Evolutionary conservation across 1,284 basidiomycete species (phyloP), one percentile per base, ranked within the genome.

Genomic region (Fomitopsis palustris): DNA sequence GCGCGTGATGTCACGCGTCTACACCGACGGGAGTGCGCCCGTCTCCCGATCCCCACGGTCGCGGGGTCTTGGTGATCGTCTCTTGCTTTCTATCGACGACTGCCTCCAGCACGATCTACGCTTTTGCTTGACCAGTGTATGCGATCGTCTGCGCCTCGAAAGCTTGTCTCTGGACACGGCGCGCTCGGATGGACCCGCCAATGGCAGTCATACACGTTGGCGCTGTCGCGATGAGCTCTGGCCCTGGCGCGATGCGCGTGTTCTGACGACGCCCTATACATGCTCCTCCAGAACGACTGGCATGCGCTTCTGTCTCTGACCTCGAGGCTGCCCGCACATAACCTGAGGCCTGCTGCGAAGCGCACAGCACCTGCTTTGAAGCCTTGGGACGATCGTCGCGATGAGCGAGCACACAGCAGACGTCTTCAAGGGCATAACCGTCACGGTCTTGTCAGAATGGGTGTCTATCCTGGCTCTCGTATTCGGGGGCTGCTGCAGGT

Each of bases 401-500:
- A 38, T 37, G 33, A 19, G 17, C 14, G 8, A 17, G 16, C 45
- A 19, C 7, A 43, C 31, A 17, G 27, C 19, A 7, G 51, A 62
- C 17, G 42, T 63, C 35, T 3, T 66, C 16, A 62, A 60, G 53
- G 69, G 57, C 1, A 45, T 70, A 37, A 64, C 69, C 3, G 61
- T 71, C 37, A 58, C 66, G n/a, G 45, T 65, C 27, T 39, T 69
- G 33, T 65, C 65, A 16, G 81, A 83, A 61, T 82, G 79, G 78
- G 56, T 74, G 6, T 66, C 76, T 33, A 80, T 79, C 33, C 64
- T 83, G 31, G 70, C 74, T 1, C 71, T 84, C 27, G 78, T 84
- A 21, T 84, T 84, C 65, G 82, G 82, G 19, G 83, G 83, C 0
- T 85, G 83, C 64, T 85, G 83, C 74, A 82, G 81, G 88, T 85